Evolutionary conservation across 1,139 yeast species (phyloP).

Genomic region (Williopsis jadinii): DNA sequence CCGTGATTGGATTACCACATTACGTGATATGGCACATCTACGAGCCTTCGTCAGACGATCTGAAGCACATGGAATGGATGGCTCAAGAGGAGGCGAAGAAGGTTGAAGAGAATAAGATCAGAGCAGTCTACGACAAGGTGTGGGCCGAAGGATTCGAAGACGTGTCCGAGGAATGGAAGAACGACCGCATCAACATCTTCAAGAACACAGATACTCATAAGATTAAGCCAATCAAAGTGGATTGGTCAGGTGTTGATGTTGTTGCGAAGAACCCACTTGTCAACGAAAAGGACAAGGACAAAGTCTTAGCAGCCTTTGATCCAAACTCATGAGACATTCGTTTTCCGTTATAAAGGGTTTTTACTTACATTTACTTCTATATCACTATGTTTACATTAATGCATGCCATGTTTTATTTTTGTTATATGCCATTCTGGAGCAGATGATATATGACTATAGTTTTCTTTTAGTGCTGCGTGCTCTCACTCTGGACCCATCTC

Average conservation of each 20-base stretch:
- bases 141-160: conserved; percentile 77
- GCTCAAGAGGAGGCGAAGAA: conserved; percentile 81
- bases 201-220: conserved; percentile 60
- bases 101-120: conserved; percentile 56
- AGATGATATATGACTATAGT: no score
- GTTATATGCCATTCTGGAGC: no score
- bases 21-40: conserved; percentile 91
- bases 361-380: no score
- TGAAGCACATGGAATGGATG: conserved; percentile 96
- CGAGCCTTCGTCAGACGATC: conserved; percentile 81
- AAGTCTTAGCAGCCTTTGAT: conserved; percentile 25
- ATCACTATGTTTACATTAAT: no score
- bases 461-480: no score
- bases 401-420: no score
- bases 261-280: conserved; percentile 27
- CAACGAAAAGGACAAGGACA: conserved; percentile 17
- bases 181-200: conserved; percentile 58
- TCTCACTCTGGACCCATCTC: no score
- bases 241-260: conserved; percentile 59
- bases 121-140: conserved; percentile 63
- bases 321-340: conserved; percentile 8
- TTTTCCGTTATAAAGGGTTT: conserved; percentile 2
- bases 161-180: conserved; percentile 60
- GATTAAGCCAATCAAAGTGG: conserved; percentile 44
- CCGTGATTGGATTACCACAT: conserved; percentile 81